phyloP scores from a whole-genome alignment of 169 alveolate genomes.

The Cryptosporidium sp. region DNA sequence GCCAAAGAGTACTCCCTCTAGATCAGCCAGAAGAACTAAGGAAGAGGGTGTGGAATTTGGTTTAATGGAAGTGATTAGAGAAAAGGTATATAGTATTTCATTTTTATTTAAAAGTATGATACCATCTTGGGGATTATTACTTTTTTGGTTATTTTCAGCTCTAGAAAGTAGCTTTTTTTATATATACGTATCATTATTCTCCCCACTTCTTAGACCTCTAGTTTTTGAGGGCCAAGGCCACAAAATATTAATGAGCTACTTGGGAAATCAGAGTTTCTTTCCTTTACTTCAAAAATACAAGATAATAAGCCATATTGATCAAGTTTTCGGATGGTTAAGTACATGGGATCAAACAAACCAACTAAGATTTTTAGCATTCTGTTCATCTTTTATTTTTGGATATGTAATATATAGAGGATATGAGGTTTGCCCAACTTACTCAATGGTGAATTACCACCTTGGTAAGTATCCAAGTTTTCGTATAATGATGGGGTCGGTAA shows the following conservation, averaged over 20 bases:
- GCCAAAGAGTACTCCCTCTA: slow-evolving; percentile 16
- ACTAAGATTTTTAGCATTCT: slow-evolving; percentile 46
- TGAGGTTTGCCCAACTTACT: slow-evolving; percentile 72
- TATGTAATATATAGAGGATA: slow-evolving; percentile 69
- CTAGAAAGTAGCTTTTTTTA: slow-evolving; percentile 69
- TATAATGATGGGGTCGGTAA: slow-evolving; percentile 51
- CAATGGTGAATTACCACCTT: slow-evolving; percentile 52
- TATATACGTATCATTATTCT: slow-evolving; percentile 54
- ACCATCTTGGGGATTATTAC: slow-evolving; percentile 29
- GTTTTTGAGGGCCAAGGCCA: slow-evolving; percentile 69
- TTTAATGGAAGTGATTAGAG: not conserved
- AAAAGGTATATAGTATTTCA: not conserved
- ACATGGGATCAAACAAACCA: slow-evolving; percentile 68
- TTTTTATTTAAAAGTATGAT: slow-evolving; percentile 7
- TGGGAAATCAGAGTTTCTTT: slow-evolving; percentile 9
- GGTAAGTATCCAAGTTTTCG: slow-evolving; percentile 73
- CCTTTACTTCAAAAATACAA: slow-evolving; percentile 42
- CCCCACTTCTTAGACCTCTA: slow-evolving; percentile 54
- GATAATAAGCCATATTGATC: slow-evolving; percentile 26
- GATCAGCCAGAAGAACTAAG: slow-evolving; percentile 18
- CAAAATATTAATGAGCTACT: slow-evolving; percentile 21
- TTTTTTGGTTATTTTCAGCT: slow-evolving; percentile 46
- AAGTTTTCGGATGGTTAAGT: slow-evolving; percentile 47
- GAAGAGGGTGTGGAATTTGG: slow-evolving; percentile 5
- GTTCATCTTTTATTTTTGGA: slow-evolving; percentile 66